Conservation (phyloP, 441 rosid species). For the Corymbia calophylla region DNA sequence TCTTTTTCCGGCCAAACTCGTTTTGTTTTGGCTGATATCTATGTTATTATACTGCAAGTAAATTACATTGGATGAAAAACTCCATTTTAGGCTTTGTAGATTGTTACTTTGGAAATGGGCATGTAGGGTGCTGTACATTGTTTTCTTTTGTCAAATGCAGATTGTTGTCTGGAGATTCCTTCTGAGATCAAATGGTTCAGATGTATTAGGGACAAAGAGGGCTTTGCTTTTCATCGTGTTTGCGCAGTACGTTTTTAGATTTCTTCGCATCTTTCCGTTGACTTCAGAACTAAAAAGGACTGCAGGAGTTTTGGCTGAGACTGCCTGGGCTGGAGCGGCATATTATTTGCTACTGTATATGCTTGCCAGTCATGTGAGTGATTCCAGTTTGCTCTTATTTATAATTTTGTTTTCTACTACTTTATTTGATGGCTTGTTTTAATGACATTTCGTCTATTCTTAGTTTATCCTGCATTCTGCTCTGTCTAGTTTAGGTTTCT, state of each 20-base stretch:
- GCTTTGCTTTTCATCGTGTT: conserved; percentile 62
- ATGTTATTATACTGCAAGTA: neutral
- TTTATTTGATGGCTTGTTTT: neutral
- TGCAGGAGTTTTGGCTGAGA: conserved; percentile 92
- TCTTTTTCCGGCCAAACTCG: neutral
- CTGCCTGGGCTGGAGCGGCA: conserved; percentile 99
- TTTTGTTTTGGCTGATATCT: neutral
- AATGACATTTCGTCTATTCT: neutral
- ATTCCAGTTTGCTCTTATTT: neutral
- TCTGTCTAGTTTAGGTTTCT: neutral
- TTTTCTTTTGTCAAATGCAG: conserved; percentile 27
- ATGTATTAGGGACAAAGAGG: conserved; percentile 68
- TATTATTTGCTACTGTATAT: conserved; percentile 85
- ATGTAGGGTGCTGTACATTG: neutral
- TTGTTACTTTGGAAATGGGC: neutral
- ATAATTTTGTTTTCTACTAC: neutral
- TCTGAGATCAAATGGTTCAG: conserved; percentile 58
- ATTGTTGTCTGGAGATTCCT: conserved; percentile 88
- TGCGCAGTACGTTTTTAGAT: conserved; percentile 74
- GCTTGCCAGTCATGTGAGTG: conserved; percentile 98
- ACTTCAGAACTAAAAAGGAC: conserved; percentile 93
- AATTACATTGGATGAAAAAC: neutral
- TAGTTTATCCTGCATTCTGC: neutral
- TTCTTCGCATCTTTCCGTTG: conserved; percentile 63
- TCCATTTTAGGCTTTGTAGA: neutral